Evolutionary conservation across 2,329 filamentous ascomycete species (phyloP).

Genomic region (Penicillium expansum): DNA sequence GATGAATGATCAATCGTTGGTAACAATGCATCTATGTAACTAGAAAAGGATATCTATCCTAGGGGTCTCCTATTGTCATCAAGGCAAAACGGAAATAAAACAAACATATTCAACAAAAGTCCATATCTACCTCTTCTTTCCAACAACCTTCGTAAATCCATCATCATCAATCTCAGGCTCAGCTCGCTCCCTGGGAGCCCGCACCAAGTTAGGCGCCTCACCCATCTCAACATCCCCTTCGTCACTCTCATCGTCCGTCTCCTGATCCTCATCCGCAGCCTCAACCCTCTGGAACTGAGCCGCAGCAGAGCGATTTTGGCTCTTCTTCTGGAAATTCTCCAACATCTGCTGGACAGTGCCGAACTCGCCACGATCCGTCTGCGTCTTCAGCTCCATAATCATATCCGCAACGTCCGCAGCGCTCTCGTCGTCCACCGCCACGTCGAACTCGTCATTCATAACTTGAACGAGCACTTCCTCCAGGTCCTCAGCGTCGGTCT

Average conservation of each 20-base stretch:
- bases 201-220: conserved; percentile 63
- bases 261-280: conserved; percentile 51
- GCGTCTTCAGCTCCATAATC: conserved; percentile 66
- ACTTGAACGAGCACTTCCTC: conserved; percentile 83
- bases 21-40: conserved; percentile 12
- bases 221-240: conserved; percentile 63
- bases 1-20: neutral
- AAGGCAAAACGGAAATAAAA: neutral
- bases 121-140: conserved; percentile 53
- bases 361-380: conserved; percentile 65
- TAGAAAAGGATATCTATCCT: conserved; percentile 8
- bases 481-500: conserved; percentile 72
- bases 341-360: conserved; percentile 63
- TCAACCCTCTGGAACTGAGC: conserved; percentile 39
- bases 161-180: conserved; percentile 76
- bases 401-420: conserved; percentile 69
- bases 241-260: conserved; percentile 56
- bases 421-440: conserved; percentile 86
- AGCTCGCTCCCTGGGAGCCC: conserved; percentile 59
- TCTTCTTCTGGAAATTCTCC: conserved; percentile 41
- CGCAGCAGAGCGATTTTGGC: conserved; percentile 36
- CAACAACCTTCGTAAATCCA: conserved; percentile 72
- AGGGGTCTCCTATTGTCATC: neutral
- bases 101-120: neutral
- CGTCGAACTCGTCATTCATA: conserved; percentile 94